Evolutionary conservation across 371 early-diverging fungal genomes (phyloP), one percentile per base, ranked within the genome.

Genomic region (Basidiobolus meristosporus): DNA sequence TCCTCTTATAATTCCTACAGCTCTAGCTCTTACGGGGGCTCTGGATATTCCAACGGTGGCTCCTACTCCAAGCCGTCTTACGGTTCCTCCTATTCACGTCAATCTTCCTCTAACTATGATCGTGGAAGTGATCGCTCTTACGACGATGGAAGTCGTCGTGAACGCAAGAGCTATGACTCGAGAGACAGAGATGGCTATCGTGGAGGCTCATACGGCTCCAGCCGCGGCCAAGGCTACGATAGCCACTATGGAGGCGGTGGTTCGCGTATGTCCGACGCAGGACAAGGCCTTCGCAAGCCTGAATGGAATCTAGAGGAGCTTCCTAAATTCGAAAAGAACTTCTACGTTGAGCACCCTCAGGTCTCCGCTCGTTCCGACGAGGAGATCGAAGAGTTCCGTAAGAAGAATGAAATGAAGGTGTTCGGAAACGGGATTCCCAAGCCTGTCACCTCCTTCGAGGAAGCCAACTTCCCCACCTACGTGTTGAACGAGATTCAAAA

Each of bases 301-400:
- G 62, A 75, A 43, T 90, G 86, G 83, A 76, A 78, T 48, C 35
- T 64, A 7, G 36, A 47, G 9, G 47, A 68, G 36, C 62, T 89
- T 4, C 80, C 76, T 7, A 67, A 62, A 40, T 89, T 92, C 48
- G 87, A 89, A 54, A 92, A 92, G 65, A 80, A 90, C 63, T 98
- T 99, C 53, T 90, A 97, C 54, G 66, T 67, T 36, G 95, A 74
- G 52, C 56, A 77, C 44, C 57, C 68, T 37, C 41, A 45, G 14
- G 81, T 83, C 11, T 59, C 77, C 9, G 56, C 54, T 16, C 66
- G 80, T 41, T 51, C 63, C 21, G 42, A 50, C 14, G 57, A 63
- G 14, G 79, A 84, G 38, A 62, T 76, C 9, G 63, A 65, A 2
- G 67, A 61, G n/a, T 78, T 70, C 41, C 65, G 81, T 39, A 54